Base-by-base conservation (phyloP, 192 early-diverging fungal genomes). In the Kickxella alabastrina region DNA sequence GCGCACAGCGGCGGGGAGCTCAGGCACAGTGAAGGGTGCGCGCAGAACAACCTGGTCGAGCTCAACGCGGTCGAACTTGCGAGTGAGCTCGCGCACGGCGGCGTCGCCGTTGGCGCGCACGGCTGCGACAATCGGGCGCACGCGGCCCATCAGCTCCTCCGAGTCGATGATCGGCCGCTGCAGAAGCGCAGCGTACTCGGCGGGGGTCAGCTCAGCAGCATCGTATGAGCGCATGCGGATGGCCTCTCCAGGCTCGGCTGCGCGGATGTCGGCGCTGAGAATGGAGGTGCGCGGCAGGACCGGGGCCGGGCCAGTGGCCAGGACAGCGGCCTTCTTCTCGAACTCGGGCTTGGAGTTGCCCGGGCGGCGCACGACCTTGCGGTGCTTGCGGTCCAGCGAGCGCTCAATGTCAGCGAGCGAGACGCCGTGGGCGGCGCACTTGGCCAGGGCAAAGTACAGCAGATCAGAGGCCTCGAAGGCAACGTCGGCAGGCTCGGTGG, bases 381-480 rank as follows among this genome's bases (percentile, higher is more conserved):
- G 83, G 45, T 91, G 82, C 39, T 89, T 82, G 56, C 57, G 73
- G 59, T 99, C 88, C 51, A 99, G 73, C 28, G 92, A 86, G 54
- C 73, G 77, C 65, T 97, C 95, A 12, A 99, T 74, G 60, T 99
- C 96, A 2, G 82, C 55, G 34, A 99, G 71, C 8, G 73, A 67
- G 2, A 97, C 92, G 27, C 89, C 92, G 26, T 80, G 75, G 37
- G 84, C 81, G 0, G 88, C 82, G 68, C 91, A 93, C 58, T 91
- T 93, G 46, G 82, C 83, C 54, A 99, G 69, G 6, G 92, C 85
- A 79, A 99, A 99, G 77, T 96, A 99, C 49, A 99, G 81, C 47
- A 97, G 61, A 65, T 99, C 96, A 13, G 96, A 95, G 7, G 92
- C 87, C 71, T 99, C 94, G 80, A 87, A 94, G 3, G 93, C 92